Evolutionary conservation across 2,329 filamentous ascomycete genomes (phyloP).

Genomic region (Chrysoporthe deuterocubensis): DNA sequence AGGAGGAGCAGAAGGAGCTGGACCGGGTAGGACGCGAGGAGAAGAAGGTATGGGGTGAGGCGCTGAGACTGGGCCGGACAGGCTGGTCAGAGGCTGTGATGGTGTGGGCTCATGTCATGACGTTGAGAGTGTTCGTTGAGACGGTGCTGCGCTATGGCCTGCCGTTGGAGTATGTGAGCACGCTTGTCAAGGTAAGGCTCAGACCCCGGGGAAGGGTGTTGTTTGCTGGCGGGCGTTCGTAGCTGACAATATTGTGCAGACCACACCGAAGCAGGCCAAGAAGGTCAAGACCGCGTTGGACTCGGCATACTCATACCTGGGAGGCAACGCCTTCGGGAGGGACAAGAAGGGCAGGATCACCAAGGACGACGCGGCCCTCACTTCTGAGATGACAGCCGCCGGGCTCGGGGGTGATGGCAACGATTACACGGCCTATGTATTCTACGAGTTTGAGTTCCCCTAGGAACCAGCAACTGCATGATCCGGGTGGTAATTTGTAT

Average conservation of each 20-base stretch:
- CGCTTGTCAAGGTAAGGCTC: slow-evolving; percentile 75
- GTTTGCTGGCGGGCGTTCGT: no score
- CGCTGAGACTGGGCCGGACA: slow-evolving; percentile 82
- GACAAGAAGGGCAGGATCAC: slow-evolving; percentile 93
- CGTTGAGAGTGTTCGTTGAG: slow-evolving; percentile 93
- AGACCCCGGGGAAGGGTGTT: neutral
- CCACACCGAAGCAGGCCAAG: slow-evolving; percentile 78
- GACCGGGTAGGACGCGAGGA: slow-evolving; percentile 83
- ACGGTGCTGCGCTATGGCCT: slow-evolving; percentile 95
- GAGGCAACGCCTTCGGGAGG: slow-evolving; percentile 88
- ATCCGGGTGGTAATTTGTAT: slow-evolving; percentile 13
- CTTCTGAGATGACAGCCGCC: slow-evolving; percentile 82
- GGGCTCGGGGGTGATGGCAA: slow-evolving; percentile 70
- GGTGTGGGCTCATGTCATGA: slow-evolving; percentile 92
- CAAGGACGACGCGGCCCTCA: slow-evolving; percentile 82
- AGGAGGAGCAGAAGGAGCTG: slow-evolving; percentile 87
- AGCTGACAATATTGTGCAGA: slow-evolving; percentile 54
- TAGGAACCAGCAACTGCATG: slow-evolving; percentile 31
- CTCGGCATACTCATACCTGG: slow-evolving; percentile 84
- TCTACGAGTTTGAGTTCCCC: slow-evolving; percentile 88
- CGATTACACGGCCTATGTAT: slow-evolving; percentile 96
- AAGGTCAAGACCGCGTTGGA: slow-evolving; percentile 83
- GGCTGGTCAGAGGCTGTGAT: slow-evolving; percentile 96
- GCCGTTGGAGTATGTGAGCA: slow-evolving; percentile 86
- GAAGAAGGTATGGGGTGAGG: slow-evolving; percentile 90